A percentile compares a stretch with the other conserved stretches of the same genome.
Evolutionary conservation across 495 filamentous ascomycete species (phyloP).

Genomic region (Achaetomiella virescens): DNA sequence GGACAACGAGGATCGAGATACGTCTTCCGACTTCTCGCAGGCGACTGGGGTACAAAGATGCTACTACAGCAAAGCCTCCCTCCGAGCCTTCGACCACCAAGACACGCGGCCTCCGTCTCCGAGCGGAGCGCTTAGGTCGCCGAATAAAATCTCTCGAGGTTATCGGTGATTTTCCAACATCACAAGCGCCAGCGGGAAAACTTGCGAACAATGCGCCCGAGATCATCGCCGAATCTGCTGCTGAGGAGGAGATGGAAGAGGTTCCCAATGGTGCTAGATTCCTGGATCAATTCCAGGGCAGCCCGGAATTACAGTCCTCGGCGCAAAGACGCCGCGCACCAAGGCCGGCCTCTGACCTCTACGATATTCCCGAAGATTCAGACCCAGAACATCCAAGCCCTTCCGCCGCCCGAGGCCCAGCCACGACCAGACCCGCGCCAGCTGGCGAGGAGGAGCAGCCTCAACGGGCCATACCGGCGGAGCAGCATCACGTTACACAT

Average conservation of each 20-base stretch:
- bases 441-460: neutral
- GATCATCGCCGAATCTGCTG: neutral
- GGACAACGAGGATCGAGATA: neutral
- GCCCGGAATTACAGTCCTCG: slow-evolving; percentile 11
- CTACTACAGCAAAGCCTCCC: neutral
- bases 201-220: neutral
- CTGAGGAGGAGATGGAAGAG: neutral
- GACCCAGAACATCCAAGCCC: neutral
- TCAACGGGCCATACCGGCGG: no score
- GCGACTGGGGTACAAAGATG: no score
- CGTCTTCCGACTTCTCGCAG: neutral
- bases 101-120: neutral
- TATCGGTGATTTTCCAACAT: neutral
- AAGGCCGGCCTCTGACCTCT: neutral
- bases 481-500: neutral
- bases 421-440: neutral
- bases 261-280: neutral
- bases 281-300: neutral
- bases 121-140: neutral
- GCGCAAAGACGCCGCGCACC: neutral
- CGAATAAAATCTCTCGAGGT: neutral
- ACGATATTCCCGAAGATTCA: neutral
- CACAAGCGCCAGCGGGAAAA: neutral
- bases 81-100: neutral
- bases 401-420: neutral